phyloP scores from a whole-genome alignment of 2,329 filamentous ascomycete species.

The Diaporthe sp. region DNA sequence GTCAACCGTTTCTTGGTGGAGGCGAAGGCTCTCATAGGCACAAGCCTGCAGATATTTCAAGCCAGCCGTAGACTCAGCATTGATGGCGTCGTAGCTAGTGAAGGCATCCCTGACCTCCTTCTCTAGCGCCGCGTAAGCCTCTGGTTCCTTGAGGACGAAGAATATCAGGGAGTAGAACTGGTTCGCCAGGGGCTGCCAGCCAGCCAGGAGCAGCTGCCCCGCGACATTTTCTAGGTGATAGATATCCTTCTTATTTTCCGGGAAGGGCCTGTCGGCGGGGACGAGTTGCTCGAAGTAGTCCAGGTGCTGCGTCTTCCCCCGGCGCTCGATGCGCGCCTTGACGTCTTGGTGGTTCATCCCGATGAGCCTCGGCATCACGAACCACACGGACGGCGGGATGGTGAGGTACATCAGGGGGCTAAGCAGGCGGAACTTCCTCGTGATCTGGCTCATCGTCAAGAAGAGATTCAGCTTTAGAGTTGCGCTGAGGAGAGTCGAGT shows the following conservation, averaged over 20 bases:
- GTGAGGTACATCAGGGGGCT: constrained; percentile 33
- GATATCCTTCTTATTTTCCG: constrained; percentile 29
- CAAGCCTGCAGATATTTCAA: constrained; percentile 39
- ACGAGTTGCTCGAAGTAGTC: constrained; percentile 40
- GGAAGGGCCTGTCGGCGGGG: constrained; percentile 14
- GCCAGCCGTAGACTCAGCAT: background rate
- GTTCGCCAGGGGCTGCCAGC: constrained; percentile 8
- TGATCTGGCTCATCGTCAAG: constrained; percentile 33
- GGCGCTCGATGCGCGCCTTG: constrained; percentile 6
- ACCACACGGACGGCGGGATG: constrained; percentile 35
- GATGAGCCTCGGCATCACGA: constrained; percentile 21
- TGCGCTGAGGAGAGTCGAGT: constrained; percentile 22
- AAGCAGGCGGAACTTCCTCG: constrained; percentile 36
- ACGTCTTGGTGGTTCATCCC: constrained; percentile 13
- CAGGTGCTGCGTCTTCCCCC: constrained; percentile 20
- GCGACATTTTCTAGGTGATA: constrained; percentile 40
- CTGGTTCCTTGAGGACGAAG: background rate
- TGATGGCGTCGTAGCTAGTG: background rate
- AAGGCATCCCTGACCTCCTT: background rate
- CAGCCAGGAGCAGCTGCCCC: constrained; percentile 20
- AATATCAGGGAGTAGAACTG: constrained; percentile 18
- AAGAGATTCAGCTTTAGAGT: constrained; percentile 36
- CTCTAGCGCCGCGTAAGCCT: background rate
- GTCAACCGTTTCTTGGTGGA: constrained; percentile 32
- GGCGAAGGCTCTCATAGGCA: constrained; percentile 35